Conservation (phyloP, 176 grass and related monocot genomes). For the Olyra latifolia region DNA sequence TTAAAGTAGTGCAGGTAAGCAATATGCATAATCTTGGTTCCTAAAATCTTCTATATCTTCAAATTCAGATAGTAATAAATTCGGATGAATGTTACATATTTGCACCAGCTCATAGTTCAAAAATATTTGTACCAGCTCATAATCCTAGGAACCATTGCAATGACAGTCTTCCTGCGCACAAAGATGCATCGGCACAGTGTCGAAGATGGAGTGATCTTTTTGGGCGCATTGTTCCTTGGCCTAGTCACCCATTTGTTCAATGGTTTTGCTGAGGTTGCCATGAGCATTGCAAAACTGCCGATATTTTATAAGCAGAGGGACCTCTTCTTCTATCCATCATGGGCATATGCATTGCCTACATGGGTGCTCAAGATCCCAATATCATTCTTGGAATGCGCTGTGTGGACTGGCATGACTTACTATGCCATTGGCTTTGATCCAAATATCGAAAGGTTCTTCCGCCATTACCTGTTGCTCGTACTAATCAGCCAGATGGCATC, state of each 20-base stretch:
- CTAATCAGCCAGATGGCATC: constrained; percentile 93
- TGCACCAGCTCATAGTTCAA: too few relatives aligned
- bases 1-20: constrained; percentile 82
- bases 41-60: neutral
- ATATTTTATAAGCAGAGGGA: constrained; percentile 99
- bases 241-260: constrained; percentile 92
- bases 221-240: constrained; percentile 93
- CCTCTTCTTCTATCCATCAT: constrained; percentile 87
- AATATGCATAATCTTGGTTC: neutral
- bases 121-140: constrained; percentile 63
- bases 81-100: neutral
- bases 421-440: constrained; percentile 96
- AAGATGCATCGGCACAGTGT: constrained; percentile 51
- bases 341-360: constrained; percentile 83
- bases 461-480: constrained; percentile 85
- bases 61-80: neutral
- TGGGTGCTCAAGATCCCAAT: constrained; percentile 95
- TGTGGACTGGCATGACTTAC: constrained; percentile 86
- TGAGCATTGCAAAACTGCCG: constrained; percentile 82
- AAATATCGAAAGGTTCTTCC: constrained; percentile 81
- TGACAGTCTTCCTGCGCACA: constrained; percentile 93
- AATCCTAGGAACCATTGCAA: constrained; percentile 84
- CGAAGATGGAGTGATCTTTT: constrained; percentile 78
- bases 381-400: constrained; percentile 86
- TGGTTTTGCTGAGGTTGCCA: constrained; percentile 85